Conservation (phyloP, 345 rosid species). For the Gossypium ekmanianum region DNA sequence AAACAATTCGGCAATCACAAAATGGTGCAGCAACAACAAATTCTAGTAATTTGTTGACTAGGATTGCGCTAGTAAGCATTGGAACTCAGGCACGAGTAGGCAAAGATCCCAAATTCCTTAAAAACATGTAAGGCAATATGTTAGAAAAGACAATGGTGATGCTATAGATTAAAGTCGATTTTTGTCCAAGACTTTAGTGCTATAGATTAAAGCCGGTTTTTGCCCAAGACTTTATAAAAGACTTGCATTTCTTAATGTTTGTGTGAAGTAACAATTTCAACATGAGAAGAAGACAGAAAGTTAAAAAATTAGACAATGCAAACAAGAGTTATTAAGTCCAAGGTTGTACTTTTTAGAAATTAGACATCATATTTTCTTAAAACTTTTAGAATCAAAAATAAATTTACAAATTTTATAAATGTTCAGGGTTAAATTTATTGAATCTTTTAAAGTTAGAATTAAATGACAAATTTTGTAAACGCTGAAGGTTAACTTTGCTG, state of each 20-base stretch:
- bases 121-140: conserved; percentile 41
- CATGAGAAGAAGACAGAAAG: too few species aligned
- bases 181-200: background rate
- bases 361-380: too few species aligned
- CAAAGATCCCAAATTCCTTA: conserved; percentile 24
- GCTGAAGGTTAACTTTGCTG: too few species aligned
- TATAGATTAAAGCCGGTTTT: conserved; percentile 14
- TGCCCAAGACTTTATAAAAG: background rate
- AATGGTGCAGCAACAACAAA: conserved; percentile 11
- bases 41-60: conserved; percentile 32
- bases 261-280: background rate
- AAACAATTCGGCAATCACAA: conserved; percentile 36
- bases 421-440: too few species aligned
- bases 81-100: conserved; percentile 29
- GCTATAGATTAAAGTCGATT: conserved; percentile 17
- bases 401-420: too few species aligned
- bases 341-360: too few species aligned
- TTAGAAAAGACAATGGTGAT: conserved; percentile 30
- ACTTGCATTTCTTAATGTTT: background rate
- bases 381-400: too few species aligned
- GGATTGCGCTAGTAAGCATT: conserved; percentile 23
- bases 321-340: too few species aligned
- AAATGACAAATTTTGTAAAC: too few species aligned
- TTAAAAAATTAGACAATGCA: background rate
- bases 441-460: too few species aligned